Percentiles rank a stretch among this genome's conserved stretches.
phyloP scores from a whole-genome alignment of 75 land plant genomes.

The Sequoiadendron giganteum region DNA sequence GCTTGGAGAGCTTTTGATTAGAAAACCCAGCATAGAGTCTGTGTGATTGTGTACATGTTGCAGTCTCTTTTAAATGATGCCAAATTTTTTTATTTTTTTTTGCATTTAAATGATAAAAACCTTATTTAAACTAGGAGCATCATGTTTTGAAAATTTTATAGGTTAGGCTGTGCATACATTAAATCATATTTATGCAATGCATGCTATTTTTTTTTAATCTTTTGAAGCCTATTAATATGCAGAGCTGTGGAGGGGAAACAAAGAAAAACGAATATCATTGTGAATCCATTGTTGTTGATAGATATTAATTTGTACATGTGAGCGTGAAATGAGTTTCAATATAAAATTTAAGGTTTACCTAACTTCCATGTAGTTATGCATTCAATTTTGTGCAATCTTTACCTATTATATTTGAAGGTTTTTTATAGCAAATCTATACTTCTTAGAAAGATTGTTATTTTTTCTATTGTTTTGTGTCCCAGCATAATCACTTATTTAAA shows the following conservation, averaged over 20 bases:
- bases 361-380: background rate
- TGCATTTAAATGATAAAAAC: no score
- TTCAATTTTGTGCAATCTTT: background rate
- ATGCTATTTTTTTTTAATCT: no score
- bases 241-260: no score
- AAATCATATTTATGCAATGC: no score
- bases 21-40: background rate
- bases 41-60: background rate
- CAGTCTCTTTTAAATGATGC: background rate
- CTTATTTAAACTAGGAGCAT: background rate
- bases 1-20: no score
- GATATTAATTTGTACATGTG: no score
- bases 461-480: background rate
- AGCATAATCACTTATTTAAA: background rate
- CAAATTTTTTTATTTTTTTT: no score
- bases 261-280: no score
- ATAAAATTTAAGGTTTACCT: background rate
- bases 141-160: no score
- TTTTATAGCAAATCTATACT: background rate
- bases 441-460: background rate
- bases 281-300: no score
- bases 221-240: no score
- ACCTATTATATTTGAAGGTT: background rate
- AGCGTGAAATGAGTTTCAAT: background rate
- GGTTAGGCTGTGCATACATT: no score